These are phyloP conservation scores for Caloboletus inedulis DNA, from an alignment of 1,284 basidiomycete species.

Conservation along the genomic window DNA sequence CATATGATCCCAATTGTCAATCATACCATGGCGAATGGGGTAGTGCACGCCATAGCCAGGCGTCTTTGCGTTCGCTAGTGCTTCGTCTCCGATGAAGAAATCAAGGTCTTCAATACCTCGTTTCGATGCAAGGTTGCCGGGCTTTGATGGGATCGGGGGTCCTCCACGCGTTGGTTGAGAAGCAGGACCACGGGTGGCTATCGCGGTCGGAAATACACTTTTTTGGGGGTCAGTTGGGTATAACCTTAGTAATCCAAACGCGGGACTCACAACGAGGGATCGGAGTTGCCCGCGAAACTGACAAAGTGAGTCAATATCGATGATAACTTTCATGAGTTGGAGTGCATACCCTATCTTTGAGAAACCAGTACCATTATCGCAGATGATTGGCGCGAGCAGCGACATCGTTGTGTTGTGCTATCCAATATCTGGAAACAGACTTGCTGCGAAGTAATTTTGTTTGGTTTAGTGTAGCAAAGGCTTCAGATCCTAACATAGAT, in stretches of 20 bases:
- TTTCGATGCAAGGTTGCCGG: constrained; percentile 92
- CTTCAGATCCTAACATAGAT: constrained; percentile 27
- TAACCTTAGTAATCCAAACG: constrained; percentile 3
- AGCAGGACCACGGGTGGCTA: constrained; percentile 76
- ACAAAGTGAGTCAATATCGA: constrained; percentile 16
- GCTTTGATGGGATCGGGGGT: constrained; percentile 79
- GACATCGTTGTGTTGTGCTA: constrained; percentile 53
- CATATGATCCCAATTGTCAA: constrained; percentile 99
- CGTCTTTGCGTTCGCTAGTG: constrained; percentile 89
- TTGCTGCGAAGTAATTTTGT: constrained; percentile 19
- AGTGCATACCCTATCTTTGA: constrained; percentile 89
- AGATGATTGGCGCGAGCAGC: constrained; percentile 84
- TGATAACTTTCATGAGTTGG: background rate
- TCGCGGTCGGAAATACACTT: constrained; percentile 94
- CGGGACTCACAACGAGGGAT: constrained; percentile 86
- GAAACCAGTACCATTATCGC: constrained; percentile 97
- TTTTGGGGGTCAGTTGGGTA: constrained; percentile 6
- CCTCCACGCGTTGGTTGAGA: constrained; percentile 59
- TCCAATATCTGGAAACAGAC: constrained; percentile 13
- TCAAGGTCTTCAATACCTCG: constrained; percentile 98
- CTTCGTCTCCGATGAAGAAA: constrained; percentile 99
- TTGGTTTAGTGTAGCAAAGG: constrained; percentile 26
- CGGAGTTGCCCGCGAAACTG: constrained; percentile 98
- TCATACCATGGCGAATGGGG: constrained; percentile 97
- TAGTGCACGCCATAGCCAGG: constrained; percentile 92